Evolutionary conservation across 208 protist species (phyloP).

Genomic region (Tetramitus jugosus): DNA sequence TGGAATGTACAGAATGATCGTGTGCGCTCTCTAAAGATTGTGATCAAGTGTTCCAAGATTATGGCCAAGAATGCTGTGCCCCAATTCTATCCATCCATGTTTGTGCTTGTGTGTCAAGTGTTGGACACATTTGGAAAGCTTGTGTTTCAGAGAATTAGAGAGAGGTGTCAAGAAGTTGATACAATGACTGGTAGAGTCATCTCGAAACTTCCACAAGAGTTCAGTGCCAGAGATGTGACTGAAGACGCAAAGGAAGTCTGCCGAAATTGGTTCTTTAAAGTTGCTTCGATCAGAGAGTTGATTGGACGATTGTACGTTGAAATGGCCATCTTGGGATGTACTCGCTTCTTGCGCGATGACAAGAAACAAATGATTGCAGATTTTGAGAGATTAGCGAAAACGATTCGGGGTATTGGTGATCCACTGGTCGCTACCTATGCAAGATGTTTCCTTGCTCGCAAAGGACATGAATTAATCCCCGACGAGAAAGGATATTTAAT

Average conservation of each 20-base stretch:
- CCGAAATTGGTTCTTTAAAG: conserved; percentile 77
- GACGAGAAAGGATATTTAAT: not conserved
- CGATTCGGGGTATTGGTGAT: conserved; percentile 64
- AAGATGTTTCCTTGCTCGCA: conserved; percentile 54
- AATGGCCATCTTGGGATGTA: conserved; percentile 53
- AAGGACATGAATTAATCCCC: conserved; percentile 36
- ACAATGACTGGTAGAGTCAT: not conserved
- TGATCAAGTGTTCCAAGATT: conserved; percentile 13
- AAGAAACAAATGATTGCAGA: conserved; percentile 20
- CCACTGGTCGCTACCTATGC: conserved; percentile 58
- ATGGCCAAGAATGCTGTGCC: conserved; percentile 19
- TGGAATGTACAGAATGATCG: conserved; percentile 15
- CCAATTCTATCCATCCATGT: conserved; percentile 68
- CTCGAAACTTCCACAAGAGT: conserved; percentile 26
- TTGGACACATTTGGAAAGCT: conserved; percentile 72
- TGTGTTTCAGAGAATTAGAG: conserved; percentile 60
- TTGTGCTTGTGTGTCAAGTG: conserved; percentile 62
- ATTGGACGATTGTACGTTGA: conserved; percentile 65
- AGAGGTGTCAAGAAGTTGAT: not conserved
- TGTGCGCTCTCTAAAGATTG: conserved; percentile 15
- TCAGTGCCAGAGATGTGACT: conserved; percentile 27
- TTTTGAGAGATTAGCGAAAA: conserved; percentile 41
- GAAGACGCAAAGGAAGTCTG: conserved; percentile 51
- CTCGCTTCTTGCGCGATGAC: conserved; percentile 48
- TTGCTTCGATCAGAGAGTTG: conserved; percentile 72